phyloP scores from a whole-genome alignment of 352 stramenopile genomes.

The Stramenopiles sp. region DNA sequence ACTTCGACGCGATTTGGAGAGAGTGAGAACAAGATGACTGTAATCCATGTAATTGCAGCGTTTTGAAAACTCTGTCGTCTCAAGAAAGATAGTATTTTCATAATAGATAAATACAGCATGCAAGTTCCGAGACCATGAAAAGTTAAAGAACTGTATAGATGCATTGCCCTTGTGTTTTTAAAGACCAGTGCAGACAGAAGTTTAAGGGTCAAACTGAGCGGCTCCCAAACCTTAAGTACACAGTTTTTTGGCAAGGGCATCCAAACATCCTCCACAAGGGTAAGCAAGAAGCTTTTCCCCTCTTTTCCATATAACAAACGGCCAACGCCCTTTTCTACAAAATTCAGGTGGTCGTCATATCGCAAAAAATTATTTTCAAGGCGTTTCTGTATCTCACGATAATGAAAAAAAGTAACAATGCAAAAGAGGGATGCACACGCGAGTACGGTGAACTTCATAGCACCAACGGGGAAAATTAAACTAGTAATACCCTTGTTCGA shows the following conservation, averaged over 20 bases:
- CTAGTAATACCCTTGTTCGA: no score
- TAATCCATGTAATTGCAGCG: neutral
- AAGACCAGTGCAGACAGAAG: neutral
- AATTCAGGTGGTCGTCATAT: neutral
- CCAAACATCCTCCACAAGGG: neutral
- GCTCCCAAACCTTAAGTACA: neutral
- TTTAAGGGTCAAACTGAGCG: neutral
- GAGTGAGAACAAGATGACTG: neutral
- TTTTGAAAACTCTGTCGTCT: neutral
- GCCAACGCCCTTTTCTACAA: neutral
- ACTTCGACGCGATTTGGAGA: neutral
- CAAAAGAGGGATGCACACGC: neutral
- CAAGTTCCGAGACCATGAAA: neutral
- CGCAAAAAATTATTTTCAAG: conserved; percentile 5
- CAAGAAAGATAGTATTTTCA: neutral
- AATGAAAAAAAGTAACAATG: neutral
- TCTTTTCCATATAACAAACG: neutral
- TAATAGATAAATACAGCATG: neutral
- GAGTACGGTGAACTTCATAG: no score
- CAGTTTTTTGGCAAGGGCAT: neutral
- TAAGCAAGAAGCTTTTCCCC: neutral
- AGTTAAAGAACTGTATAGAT: neutral
- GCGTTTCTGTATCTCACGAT: neutral
- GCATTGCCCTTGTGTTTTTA: neutral
- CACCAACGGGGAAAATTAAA: no score